Percentiles rank a stretch among this genome's conserved stretches.
Conservation (phyloP, 208 protist species). For the Trypanosoma congolense region DNA sequence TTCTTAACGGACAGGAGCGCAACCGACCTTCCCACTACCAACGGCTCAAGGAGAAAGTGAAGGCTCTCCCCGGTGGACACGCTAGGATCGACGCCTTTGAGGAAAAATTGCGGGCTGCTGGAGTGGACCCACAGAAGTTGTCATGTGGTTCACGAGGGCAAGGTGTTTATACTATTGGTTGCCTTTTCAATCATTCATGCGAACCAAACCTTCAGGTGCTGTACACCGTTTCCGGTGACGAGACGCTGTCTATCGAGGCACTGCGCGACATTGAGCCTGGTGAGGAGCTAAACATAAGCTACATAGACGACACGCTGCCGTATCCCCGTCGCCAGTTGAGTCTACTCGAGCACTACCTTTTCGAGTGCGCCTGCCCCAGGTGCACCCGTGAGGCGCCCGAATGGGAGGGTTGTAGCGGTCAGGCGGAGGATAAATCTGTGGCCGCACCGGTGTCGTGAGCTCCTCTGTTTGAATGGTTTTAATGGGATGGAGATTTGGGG, state of each 20-base stretch:
- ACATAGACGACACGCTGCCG: constrained; percentile 52
- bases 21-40: constrained; percentile 51
- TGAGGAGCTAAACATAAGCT: constrained; percentile 73
- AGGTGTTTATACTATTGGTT: constrained; percentile 62
- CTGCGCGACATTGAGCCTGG: constrained; percentile 48
- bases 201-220: constrained; percentile 65
- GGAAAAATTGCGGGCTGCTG: constrained; percentile 4
- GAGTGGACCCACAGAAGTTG: constrained; percentile 12
- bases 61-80: constrained; percentile 16
- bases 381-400: constrained; percentile 15
- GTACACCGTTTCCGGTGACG: constrained; percentile 45
- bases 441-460: too few relatives aligned
- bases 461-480: too few relatives aligned
- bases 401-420: neutral
- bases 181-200: constrained; percentile 79
- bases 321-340: constrained; percentile 45
- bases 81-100: constrained; percentile 32
- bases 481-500: too few relatives aligned
- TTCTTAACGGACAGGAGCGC: constrained; percentile 81
- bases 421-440: neutral
- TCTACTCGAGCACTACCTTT: constrained; percentile 75
- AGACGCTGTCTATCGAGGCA: constrained; percentile 53
- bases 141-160: constrained; percentile 44
- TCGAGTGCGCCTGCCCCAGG: constrained; percentile 47
- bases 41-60: constrained; percentile 27